phyloP scores from a whole-genome alignment of 306 rosid genomes.

The Cyamopsis tetragonoloba region DNA sequence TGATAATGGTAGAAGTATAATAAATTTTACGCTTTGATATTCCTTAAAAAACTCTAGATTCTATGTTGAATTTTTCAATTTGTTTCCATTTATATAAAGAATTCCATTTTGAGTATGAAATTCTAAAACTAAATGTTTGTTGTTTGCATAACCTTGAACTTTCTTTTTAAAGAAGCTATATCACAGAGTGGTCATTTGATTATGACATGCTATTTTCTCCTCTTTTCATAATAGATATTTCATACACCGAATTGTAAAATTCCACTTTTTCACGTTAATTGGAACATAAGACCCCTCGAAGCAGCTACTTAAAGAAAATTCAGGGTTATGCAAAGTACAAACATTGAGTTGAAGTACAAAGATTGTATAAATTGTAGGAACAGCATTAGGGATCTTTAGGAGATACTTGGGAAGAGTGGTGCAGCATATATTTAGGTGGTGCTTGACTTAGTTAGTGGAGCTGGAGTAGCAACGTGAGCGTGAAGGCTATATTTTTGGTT shows the following conservation, averaged over 20 bases:
- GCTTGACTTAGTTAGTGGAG: conserved; percentile 1
- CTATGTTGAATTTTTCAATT: no score
- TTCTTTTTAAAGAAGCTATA: no score
- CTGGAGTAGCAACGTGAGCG: neutral
- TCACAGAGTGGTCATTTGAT: no score
- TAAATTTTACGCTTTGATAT: no score
- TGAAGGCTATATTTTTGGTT: neutral
- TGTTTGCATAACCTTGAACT: no score
- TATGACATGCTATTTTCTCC: neutral
- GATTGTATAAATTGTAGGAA: conserved; percentile 5
- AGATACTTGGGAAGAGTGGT: neutral
- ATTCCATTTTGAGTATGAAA: no score
- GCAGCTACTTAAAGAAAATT: neutral
- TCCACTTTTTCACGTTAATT: no score
- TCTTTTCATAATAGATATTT: neutral
- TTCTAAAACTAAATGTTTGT: no score
- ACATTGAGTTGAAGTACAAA: neutral
- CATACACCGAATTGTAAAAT: no score
- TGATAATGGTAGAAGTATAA: no score
- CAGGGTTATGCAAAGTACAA: neutral
- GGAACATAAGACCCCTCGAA: neutral
- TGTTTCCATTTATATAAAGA: no score
- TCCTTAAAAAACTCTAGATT: no score
- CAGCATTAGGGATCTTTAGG: neutral
- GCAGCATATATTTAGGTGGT: neutral